These are phyloP conservation scores for Botryotinia convoluta DNA, from an alignment of 2,329 filamentous ascomycete genomes.

Conservation along the genomic window DNA sequence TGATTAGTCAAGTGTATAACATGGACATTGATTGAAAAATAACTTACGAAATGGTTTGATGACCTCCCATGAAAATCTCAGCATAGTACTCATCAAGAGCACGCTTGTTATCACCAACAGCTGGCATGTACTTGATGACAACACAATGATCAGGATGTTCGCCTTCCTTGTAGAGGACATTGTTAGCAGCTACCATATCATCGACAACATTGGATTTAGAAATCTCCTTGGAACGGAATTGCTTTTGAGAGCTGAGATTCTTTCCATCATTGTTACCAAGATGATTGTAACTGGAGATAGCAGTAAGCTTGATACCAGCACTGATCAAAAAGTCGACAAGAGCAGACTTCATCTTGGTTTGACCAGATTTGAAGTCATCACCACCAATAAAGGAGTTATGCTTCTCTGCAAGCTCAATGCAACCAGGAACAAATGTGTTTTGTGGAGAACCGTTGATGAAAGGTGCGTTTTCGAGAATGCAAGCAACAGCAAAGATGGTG, in stretches of 20 bases:
- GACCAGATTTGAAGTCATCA: constrained; percentile 99
- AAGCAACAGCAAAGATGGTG: constrained; percentile 92
- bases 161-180: constrained; percentile 81
- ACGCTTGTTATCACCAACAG: constrained; percentile 98
- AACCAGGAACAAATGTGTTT: constrained; percentile 97
- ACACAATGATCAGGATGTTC: constrained; percentile 98
- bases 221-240: constrained; percentile 99
- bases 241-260: constrained; percentile 95
- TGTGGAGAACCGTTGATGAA: constrained; percentile 99
- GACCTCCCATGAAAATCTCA: constrained; percentile 97
- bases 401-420: constrained; percentile 82
- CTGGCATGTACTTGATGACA: constrained; percentile 99
- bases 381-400: constrained; percentile 90
- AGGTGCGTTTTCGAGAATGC: constrained; percentile 81
- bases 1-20: constrained; percentile 23
- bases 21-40: constrained; percentile 20
- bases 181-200: constrained; percentile 98
- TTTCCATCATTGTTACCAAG: constrained; percentile 99
- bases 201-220: constrained; percentile 99
- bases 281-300: constrained; percentile 98
- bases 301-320: constrained; percentile 97
- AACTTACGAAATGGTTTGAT: constrained; percentile 86
- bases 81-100: constrained; percentile 98
- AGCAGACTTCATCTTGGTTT: constrained; percentile 99
- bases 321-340: constrained; percentile 98